Evolutionary conservation across 2,329 filamentous ascomycete species (phyloP).

Genomic region (Fusarium sterilihyphosum): DNA sequence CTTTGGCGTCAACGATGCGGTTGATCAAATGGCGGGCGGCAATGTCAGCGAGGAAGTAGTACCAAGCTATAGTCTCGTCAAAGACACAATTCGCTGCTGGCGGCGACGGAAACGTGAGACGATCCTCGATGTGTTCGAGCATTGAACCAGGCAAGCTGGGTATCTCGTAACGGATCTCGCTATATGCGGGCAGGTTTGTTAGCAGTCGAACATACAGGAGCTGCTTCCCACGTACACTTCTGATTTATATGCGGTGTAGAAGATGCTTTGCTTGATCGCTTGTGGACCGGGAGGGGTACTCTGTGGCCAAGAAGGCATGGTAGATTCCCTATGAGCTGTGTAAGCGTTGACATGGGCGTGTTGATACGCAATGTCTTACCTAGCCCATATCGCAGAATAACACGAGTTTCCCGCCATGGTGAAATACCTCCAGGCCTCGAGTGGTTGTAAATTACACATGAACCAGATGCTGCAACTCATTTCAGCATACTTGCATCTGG

Average conservation of each 20-base stretch:
- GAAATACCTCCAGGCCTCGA: background rate
- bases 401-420: background rate
- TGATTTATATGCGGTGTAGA: background rate
- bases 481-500: accelerated
- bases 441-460: background rate
- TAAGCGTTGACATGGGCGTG: background rate
- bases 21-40: background rate
- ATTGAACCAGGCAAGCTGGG: background rate
- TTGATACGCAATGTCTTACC: background rate
- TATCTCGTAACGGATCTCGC: background rate
- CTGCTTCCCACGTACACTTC: background rate
- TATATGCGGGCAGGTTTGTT: background rate
- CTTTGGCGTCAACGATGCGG: background rate
- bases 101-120: background rate
- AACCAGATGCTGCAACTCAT: background rate
- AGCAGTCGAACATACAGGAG: accelerated
- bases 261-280: background rate
- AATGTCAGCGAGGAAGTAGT: background rate
- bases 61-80: background rate
- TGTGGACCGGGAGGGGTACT: background rate
- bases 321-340: background rate
- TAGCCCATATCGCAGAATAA: background rate
- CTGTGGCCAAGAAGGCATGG: background rate
- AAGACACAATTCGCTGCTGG: background rate
- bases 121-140: background rate